Evolutionary conservation across 306 rosid species (phyloP).

Genomic region (Cicer cuneatum): DNA sequence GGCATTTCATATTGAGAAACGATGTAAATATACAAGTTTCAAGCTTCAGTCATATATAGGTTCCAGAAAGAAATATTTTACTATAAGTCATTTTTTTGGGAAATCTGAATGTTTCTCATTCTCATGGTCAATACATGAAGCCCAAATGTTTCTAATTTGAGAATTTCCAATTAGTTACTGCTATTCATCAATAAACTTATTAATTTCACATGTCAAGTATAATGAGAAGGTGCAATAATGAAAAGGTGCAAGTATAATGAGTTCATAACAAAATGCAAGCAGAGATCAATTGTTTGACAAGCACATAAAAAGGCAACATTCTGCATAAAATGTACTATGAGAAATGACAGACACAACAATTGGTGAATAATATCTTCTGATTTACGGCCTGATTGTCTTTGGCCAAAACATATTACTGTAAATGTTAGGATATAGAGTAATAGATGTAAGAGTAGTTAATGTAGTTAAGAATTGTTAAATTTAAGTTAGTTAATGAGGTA

Average conservation of each 20-base stretch:
- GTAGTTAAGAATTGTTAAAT: too few species aligned
- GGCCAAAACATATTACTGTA: background rate
- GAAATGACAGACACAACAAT: constrained; percentile 32
- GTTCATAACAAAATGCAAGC: constrained; percentile 9
- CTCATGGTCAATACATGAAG: background rate
- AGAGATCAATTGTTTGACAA: constrained; percentile 18
- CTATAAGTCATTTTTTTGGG: background rate
- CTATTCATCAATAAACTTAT: constrained; percentile 13
- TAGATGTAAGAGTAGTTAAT: too few species aligned
- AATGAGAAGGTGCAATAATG: background rate
- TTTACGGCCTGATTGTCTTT: background rate
- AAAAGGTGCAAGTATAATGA: background rate
- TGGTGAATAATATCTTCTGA: constrained; percentile 14
- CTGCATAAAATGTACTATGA: constrained; percentile 19
- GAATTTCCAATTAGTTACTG: background rate
- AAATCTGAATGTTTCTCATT: constrained; percentile 11
- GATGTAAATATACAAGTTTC: constrained; percentile 24
- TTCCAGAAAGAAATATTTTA: background rate
- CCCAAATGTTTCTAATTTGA: background rate
- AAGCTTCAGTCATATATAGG: constrained; percentile 24
- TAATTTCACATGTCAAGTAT: background rate
- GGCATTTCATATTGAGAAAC: constrained; percentile 35
- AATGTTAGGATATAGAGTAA: background rate
- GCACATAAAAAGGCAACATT: constrained; percentile 9
- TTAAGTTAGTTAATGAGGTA: too few species aligned